Base-by-base conservation (phyloP, 208 protist genomes). In the Acanthamoeba culbertsoni region DNA sequence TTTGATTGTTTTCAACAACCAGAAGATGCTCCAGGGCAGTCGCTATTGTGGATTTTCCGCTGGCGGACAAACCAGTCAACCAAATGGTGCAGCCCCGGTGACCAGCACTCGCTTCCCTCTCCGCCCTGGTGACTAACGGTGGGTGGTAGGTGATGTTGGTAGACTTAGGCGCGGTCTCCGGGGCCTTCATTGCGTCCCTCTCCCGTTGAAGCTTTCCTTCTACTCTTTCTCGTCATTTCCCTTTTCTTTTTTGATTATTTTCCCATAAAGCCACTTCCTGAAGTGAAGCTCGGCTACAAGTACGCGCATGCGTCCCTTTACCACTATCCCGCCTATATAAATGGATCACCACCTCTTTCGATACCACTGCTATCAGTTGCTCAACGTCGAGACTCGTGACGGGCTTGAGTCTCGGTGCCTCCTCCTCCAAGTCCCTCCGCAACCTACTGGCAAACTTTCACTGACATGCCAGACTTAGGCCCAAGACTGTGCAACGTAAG, bases 101-200 rank as follows among this genome's bases (percentile, higher is more conserved):
- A 20, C 84, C 84, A 31, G 43, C 84, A 28, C 23, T 31, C 12
- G 40, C 43, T 23, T 71, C 84, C 23, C 84, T 18, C 53, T 91
- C 84, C 12, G 33, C 84, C 23, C 43, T 23, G n/a, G 53, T 91
- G n/a, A 91, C 57, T 37, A 91, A 51, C 4, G 40, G 40, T 26
- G 84, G 84, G 57, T 91, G 84, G n/a, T 55, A 91, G 8, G 46
- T 59, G 37, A 91, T 40, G 53, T 91, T 91, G 51, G 84, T 91
- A 5, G 75, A 86, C 48, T 86, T 86, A 23, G 48, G 48, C 48
- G 48, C 48, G 48, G 48, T 55, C 63, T 23, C 26, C 26, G 26
- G 55, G 23, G 55, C 55, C 55, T 51, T 28, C 68, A 51, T 31
- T 33, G 20, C 31, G 31, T 79, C 42, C 42, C 3, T 79, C 68